Base-by-base conservation (phyloP, 176 grass and related monocot species). In the Ensete ventricosum region DNA sequence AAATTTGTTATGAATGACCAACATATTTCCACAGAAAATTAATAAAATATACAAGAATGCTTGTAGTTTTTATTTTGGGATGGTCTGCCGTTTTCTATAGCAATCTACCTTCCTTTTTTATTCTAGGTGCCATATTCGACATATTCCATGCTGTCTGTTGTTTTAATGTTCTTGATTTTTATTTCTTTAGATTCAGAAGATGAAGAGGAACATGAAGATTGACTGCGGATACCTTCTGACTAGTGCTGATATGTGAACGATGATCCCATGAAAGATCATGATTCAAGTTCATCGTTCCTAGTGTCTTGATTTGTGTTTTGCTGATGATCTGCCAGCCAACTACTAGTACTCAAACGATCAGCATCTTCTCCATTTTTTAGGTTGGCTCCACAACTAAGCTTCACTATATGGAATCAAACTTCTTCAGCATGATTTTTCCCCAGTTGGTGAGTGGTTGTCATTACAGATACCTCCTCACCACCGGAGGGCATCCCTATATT, bases 121-220 rank as follows among this genome's bases (percentile, higher is more conserved):
- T 62, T 6, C 14, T 77, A 11, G 57, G 16, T 48, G 23, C 57
- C n/a, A 22, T 64, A 27, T 71, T 25, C 52, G 0, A 64, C 26
- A 72, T 62, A 67, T 14, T 71, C 81, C 89, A 71, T 71, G 0
- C 12, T 7, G 67, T 34, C 26, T 73, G 64, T 59, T 16, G 49
- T 82, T 73, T 50, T 55, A 55, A 82, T 62, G 54, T 68, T 73
- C 73, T 80, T 73, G 14, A 74, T 25, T 84, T 64, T 60, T 75
- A 52, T 64, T 65, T 74, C 2, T 84, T 54, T 59, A 86, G 79
- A 90, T 90, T 95, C 78, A 64, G 83, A 90, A 90, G 85, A 55
- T 65, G 81, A 86, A 78, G 83, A 90, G 64, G 83, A 95, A 62
- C 85, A 86, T 76, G 83, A 82, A 73, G 81, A 95, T 86, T 88